Conservation (phyloP, 2,329 filamentous ascomycete species). For the Trichoderma pleuroti region DNA sequence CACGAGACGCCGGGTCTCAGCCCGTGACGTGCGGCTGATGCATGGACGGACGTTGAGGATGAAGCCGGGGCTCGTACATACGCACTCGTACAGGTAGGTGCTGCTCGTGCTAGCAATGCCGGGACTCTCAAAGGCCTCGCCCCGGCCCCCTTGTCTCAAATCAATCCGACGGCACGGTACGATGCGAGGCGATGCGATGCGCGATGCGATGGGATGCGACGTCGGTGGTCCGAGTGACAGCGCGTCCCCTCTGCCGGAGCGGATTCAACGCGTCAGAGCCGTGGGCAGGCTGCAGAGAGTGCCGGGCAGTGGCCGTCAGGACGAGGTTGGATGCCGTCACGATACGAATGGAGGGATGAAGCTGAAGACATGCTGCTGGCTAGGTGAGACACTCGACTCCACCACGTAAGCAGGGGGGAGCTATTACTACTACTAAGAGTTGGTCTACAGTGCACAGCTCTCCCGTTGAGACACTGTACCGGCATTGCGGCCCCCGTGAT, state of each 20-base stretch:
- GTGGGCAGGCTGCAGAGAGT: not conserved
- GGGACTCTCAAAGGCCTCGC: not conserved
- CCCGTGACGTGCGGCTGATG: constrained; percentile 6
- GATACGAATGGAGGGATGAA: not conserved
- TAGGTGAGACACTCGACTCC: not conserved
- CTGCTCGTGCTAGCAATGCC: not conserved
- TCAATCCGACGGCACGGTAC: constrained; percentile 3
- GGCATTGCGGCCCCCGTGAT: not conserved
- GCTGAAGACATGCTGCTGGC: not conserved
- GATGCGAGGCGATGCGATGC: constrained; percentile 5
- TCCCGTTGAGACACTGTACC: not conserved
- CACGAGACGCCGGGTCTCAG: constrained; percentile 1
- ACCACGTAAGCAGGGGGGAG: not conserved
- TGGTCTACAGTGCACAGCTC: not conserved
- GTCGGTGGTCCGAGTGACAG: not conserved
- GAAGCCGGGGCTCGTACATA: not conserved
- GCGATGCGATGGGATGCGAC: not conserved
- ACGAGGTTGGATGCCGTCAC: not conserved
- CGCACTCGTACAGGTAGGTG: not conserved
- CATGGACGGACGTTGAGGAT: not conserved
- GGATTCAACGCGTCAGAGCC: not conserved
- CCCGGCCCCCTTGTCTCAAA: not conserved
- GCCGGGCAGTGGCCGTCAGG: not conserved
- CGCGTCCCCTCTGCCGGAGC: not conserved
- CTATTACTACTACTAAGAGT: not conserved